Base-by-base conservation (phyloP, 331 rosid species). In the Rosa hybrid region DNA sequence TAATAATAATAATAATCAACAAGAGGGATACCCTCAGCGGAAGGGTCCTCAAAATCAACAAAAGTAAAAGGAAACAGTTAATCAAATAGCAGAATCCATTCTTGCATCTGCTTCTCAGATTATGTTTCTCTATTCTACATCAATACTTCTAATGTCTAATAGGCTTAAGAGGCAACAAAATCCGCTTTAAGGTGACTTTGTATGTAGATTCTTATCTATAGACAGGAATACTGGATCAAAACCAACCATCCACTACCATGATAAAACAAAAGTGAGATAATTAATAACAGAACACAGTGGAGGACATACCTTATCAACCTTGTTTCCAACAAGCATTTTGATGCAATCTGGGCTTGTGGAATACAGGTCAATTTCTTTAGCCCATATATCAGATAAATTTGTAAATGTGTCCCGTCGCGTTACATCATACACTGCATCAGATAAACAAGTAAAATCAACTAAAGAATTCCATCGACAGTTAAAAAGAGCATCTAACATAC, bases 341-440 rank as follows among this genome's bases (percentile, higher is more conserved):
- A 86, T 81, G 72, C 86, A 84, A 71, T 86, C 87, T 76, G 75
- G 91, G 75, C 54, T 78, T 30, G 89, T 79, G 20, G 81, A 83
- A 46, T 88, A 84, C 60, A 89, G 71, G 46, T 86, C 90, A 42
- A 83, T 86, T 81, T 89, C 92, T 72, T 89, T 89, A 17, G 90
- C 92, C 92, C 92, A 89, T 63, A 89, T 81, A 64, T 89, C 92
- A 76, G 92, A 89, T 51, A 89, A 82, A 81, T 89, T 89, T 16
- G 92, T 89, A 76, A 86, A 89, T 1, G 90, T 86, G 11, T 86
- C 90, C 60, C 82, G 64, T 12, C 90, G 81, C 2, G 90, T 86
- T 23, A 86, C 87, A 72, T 86, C 90, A n/a, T 86, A 86, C 30
- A 86, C 90, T 86, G 80, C 25, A 81, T 27, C 54, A 80, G 6